Base-by-base conservation (phyloP, 2,329 filamentous ascomycete species). In the Tolypocladium amazonense region DNA sequence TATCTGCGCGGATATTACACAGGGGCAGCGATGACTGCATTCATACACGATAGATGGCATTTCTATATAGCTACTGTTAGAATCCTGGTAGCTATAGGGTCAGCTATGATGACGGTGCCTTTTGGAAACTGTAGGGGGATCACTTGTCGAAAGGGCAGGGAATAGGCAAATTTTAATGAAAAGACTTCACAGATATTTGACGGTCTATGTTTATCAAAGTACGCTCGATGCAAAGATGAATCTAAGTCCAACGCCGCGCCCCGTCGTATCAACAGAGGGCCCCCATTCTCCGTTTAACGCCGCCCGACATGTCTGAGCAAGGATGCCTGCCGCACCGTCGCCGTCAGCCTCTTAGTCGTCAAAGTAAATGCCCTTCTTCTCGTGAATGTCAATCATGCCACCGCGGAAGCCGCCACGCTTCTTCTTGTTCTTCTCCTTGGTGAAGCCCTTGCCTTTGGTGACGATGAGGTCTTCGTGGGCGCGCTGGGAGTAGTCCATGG, bases 391-490 rank as follows among this genome's bases (percentile, higher is more conserved):
- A 68, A 99, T 96, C 58, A 82, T 76, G 8, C 94, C 94, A 53
- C 94, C 94, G 56, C 89, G 86, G 81, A 96, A 99, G 65, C 88
- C 90, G 57, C 94, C 94, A 67, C 86, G 82, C 82, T 92, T 92
- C 83, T 92, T 94, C 82, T 99, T 99, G 78, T 99, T 99, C 86
- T 99, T 99, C 80, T 97, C 94, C 81, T 99, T 99, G 62, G 93
- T 97, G 77, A 99, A 99, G 4, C 91, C 92, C 78, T 97, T 97
- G 69, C 94, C 94, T 72, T 88, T 90, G 38, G 93, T 97, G 45
- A 96, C 84, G 56, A 92, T 90, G 63, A 99, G 78, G 71, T 97
- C 92, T 66, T 91, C 84, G 70, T 92, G 90, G 11, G 95, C 95
- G 66, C 86, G 86, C 67, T 94, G 88, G 30, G 92, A 93, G 76